phyloP scores from a whole-genome alignment of 257 asterid genomes.

The Scutellaria barbata region DNA sequence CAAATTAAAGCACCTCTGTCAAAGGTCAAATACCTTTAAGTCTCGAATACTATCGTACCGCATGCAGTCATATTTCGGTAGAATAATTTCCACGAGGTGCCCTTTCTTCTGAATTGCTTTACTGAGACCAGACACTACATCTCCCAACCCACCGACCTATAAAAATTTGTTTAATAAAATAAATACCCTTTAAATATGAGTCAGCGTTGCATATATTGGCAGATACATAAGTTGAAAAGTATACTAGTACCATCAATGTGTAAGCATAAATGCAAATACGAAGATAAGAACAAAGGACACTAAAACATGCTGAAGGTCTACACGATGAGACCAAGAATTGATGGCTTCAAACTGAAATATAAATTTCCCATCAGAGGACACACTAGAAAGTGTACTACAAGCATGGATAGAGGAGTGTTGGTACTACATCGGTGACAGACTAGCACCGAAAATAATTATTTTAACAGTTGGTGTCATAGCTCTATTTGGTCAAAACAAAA shows the following conservation, averaged over 20 bases:
- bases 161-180: neutral
- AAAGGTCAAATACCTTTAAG: slow-evolving; percentile 60
- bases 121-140: slow-evolving; percentile 94
- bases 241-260: slow-evolving; percentile 20
- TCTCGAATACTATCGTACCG: slow-evolving; percentile 63
- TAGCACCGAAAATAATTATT: too few species aligned
- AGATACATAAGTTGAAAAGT: neutral
- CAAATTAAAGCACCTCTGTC: slow-evolving; percentile 24
- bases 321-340: neutral
- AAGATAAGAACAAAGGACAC: slow-evolving; percentile 1
- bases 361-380: slow-evolving; percentile 10
- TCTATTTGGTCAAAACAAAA: too few species aligned
- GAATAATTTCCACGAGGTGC: slow-evolving; percentile 88
- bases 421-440: too few species aligned
- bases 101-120: slow-evolving; percentile 94
- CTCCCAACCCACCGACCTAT: slow-evolving; percentile 98
- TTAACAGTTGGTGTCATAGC: too few species aligned
- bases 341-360: slow-evolving; percentile 10
- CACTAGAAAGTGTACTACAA: neutral
- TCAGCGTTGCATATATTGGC: neutral
- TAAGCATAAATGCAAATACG: slow-evolving; percentile 19
- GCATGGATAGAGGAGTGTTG: too few species aligned
- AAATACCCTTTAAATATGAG: slow-evolving; percentile 13
- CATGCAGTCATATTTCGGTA: slow-evolving; percentile 98
- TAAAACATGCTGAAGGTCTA: slow-evolving; percentile 2